A percentile compares a stretch with the other conserved stretches of the same genome.
Evolutionary conservation across 2,329 filamentous ascomycete genomes (phyloP).

Genomic region (Endoconidiophora laricicola): DNA sequence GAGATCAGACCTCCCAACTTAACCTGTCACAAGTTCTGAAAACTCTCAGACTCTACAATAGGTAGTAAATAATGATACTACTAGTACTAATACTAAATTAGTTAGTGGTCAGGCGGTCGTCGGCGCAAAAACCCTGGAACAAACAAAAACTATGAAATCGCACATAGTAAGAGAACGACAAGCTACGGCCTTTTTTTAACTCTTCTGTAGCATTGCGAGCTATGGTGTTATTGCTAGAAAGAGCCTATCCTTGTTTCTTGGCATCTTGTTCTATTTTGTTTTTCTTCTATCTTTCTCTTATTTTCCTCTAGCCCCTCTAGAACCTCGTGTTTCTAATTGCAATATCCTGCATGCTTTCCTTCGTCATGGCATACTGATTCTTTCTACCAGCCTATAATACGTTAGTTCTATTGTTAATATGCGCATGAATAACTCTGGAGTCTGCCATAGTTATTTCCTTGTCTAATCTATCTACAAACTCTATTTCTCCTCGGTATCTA

Average conservation of each 20-base stretch:
- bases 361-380: background rate
- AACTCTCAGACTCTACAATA: no score
- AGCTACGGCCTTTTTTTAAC: no score
- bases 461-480: background rate
- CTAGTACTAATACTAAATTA: no score
- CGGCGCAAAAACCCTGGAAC: no score
- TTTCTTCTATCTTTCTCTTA: constrained; percentile 2
- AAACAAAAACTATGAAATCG: no score
- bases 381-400: background rate
- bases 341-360: background rate
- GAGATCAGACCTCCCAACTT: no score
- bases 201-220: no score
- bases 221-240: no score
- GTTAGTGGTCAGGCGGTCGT: no score
- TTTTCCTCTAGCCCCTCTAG: background rate
- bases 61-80: no score
- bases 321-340: background rate
- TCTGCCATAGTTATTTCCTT: background rate
- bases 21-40: no score
- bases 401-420: background rate
- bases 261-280: background rate
- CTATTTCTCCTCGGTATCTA: background rate
- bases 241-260: background rate
- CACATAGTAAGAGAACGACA: no score
- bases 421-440: background rate